Evolutionary conservation across 768 basidiomycete genomes (phyloP), one percentile per base, ranked within the genome.

Genomic region (Tricholoma bakamatsutake): DNA sequence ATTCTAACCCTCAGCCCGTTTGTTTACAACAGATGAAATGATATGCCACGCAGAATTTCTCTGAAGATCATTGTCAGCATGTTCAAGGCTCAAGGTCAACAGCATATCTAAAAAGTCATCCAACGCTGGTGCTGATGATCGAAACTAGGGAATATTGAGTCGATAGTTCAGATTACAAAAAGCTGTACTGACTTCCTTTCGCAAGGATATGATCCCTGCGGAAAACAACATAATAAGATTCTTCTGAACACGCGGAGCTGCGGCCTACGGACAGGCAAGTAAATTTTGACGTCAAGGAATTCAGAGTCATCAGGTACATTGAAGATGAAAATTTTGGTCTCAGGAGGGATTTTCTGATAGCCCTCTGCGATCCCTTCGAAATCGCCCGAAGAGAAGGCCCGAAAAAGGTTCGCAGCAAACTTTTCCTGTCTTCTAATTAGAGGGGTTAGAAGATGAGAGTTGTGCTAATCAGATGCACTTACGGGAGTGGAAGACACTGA

Each of bases 1-100:
- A 37, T 43, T 60, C 78, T 59, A 48, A 93, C 94, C 84, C 39
- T 84, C 77, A 9, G 76, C 74, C 35, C 84, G 81, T 68, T 93
- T 92, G 67, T 98, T 97, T 27, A 93, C 69, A n/a, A 90, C 70
- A 0, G 85, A 80, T 1, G 86, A 77, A 15, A 92, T 66, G 2
- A 84, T 62, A 37, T 84, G 79, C 62, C 80, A 75, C 2, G 77
- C 80, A 27, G 83, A 77, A 30, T 78, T 76, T 58, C 75, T 73
- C 65, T 90, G 87, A 0, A 78, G 60, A 43, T 73, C 69, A 50
- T 72, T 80, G 15, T 77, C 76, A 3, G 79, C 71, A 10, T 67
- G 61, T 5, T 71, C 62, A 18, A 90, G 69, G 39, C 78, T 76
- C 90, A 90, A 94, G 7, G 67, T 62, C 11, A 90, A 66, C 6